These are phyloP conservation scores for Tulasnella sp. DNA, from an alignment of 768 basidiomycete species.

Conservation along the genomic window DNA sequence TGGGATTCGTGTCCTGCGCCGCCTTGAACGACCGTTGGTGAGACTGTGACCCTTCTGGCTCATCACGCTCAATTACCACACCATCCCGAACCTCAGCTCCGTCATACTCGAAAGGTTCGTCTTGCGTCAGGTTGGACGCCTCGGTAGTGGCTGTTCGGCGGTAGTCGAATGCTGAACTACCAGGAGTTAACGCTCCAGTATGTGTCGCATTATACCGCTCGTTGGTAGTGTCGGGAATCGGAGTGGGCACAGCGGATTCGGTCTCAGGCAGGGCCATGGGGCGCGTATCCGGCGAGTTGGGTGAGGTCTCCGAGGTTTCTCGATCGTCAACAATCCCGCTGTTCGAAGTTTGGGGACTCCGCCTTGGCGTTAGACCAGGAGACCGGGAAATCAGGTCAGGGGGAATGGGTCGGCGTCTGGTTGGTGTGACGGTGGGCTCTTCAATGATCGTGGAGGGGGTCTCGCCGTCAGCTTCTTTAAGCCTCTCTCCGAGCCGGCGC, in stretches of 20 bases:
- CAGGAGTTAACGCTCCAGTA: background rate
- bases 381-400: background rate
- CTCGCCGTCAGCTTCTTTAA: conserved; percentile 15
- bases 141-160: background rate
- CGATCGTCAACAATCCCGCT: conserved; percentile 26
- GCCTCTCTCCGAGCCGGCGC: conserved; percentile 11
- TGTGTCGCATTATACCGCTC: background rate
- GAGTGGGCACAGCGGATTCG: background rate
- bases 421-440: conserved; percentile 11
- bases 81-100: conserved; percentile 13
- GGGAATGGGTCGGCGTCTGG: conserved; percentile 10
- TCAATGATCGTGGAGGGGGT: conserved; percentile 4
- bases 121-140: background rate
- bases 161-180: conserved; percentile 2
- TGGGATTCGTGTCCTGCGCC: conserved; percentile 37
- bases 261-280: conserved; percentile 4
- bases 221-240: background rate
- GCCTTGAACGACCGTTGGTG: background rate
- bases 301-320: conserved; percentile 22
- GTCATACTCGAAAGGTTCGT: conserved; percentile 13
- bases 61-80: conserved; percentile 11
- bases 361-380: conserved; percentile 10
- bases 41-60: background rate
- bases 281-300: conserved; percentile 20
- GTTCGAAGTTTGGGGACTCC: conserved; percentile 15